A percentile compares a stretch with the other conserved stretches of the same genome.
Conservation (phyloP, 805 yeast genomes). For the Wickerhamiella shivajii region DNA sequence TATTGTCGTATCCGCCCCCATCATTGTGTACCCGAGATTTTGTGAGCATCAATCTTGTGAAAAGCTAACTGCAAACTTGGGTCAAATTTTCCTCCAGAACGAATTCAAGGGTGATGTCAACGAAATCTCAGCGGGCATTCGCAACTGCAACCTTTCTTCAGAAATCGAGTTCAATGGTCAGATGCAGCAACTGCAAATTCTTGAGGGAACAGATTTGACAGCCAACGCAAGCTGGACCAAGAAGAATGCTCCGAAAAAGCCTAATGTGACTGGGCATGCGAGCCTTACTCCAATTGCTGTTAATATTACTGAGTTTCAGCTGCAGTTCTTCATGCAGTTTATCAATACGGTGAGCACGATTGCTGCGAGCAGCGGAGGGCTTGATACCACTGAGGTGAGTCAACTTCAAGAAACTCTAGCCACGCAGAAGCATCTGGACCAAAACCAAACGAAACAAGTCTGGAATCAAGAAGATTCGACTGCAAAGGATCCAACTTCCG, state of each 20-base stretch:
- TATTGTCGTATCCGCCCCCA: slow-evolving; percentile 64
- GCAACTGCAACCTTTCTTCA: slow-evolving; percentile 58
- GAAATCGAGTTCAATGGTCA: slow-evolving; percentile 35
- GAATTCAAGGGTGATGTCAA: slow-evolving; percentile 34
- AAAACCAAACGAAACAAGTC: slow-evolving; percentile 9
- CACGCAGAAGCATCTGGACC: slow-evolving; percentile 15
- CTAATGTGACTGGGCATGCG: slow-evolving; percentile 41
- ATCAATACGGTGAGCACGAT: slow-evolving; percentile 42
- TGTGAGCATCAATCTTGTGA: slow-evolving; percentile 33
- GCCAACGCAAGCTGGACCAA: slow-evolving; percentile 7
- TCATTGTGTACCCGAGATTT: slow-evolving; percentile 58
- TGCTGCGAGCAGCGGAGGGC: slow-evolving; percentile 34
- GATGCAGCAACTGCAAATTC: slow-evolving; percentile 35
- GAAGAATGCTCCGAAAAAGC: slow-evolving; percentile 20
- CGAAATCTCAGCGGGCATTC: slow-evolving; percentile 49
- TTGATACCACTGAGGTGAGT: slow-evolving; percentile 35
- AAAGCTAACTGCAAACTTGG: slow-evolving; percentile 54
- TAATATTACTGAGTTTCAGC: slow-evolving; percentile 59
- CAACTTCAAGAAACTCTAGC: slow-evolving; percentile 13
- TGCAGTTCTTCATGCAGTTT: slow-evolving; percentile 41
- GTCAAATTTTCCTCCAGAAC: slow-evolving; percentile 66
- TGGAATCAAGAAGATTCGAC: neutral
- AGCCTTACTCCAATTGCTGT: slow-evolving; percentile 47
- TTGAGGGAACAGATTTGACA: slow-evolving; percentile 12
- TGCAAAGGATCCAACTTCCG: neutral